Conservation (phyloP, 2,329 filamentous ascomycete genomes). For the Beauveria sp. region DNA sequence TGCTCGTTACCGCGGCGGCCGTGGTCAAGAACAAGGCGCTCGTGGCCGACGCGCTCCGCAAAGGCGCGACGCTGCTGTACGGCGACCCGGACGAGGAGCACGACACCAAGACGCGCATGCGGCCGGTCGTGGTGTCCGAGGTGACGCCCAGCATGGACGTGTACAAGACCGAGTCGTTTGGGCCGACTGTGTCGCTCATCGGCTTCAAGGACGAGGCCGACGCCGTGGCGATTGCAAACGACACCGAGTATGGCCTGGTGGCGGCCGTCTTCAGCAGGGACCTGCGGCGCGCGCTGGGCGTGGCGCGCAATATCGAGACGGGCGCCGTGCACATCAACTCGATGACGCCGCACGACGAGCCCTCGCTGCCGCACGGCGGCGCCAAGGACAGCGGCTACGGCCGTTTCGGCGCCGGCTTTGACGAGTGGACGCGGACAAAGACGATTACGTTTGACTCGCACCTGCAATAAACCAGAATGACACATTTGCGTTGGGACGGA, state of each 20-base stretch:
- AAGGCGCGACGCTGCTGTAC: slow-evolving; percentile 47
- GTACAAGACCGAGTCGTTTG: slow-evolving; percentile 64
- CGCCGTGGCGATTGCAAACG: slow-evolving; percentile 66
- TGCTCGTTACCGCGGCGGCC: neutral
- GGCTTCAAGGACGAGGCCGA: slow-evolving; percentile 57
- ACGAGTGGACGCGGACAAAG: slow-evolving; percentile 12
- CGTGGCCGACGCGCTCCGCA: slow-evolving; percentile 47
- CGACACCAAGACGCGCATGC: slow-evolving; percentile 31
- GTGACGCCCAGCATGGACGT: slow-evolving; percentile 56
- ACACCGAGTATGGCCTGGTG: slow-evolving; percentile 66
- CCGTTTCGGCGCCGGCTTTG: slow-evolving; percentile 36
- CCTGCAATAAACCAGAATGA: neutral
- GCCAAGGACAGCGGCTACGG: slow-evolving; percentile 54
- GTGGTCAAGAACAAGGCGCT: slow-evolving; percentile 10
- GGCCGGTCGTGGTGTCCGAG: slow-evolving; percentile 55
- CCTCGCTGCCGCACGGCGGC: slow-evolving; percentile 53
- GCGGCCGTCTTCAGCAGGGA: slow-evolving; percentile 63
- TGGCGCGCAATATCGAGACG: slow-evolving; percentile 52
- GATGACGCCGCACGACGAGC: slow-evolving; percentile 55
- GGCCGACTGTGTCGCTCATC: slow-evolving; percentile 59
- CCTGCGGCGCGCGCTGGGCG: slow-evolving; percentile 44
- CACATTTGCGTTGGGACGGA: neutral
- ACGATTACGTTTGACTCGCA: slow-evolving; percentile 9
- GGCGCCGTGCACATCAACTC: slow-evolving; percentile 57
- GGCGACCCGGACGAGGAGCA: slow-evolving; percentile 23